Evolutionary conservation across 2,329 filamentous ascomycete genomes (phyloP).

Genomic region (Aureobasidium pullulans): DNA sequence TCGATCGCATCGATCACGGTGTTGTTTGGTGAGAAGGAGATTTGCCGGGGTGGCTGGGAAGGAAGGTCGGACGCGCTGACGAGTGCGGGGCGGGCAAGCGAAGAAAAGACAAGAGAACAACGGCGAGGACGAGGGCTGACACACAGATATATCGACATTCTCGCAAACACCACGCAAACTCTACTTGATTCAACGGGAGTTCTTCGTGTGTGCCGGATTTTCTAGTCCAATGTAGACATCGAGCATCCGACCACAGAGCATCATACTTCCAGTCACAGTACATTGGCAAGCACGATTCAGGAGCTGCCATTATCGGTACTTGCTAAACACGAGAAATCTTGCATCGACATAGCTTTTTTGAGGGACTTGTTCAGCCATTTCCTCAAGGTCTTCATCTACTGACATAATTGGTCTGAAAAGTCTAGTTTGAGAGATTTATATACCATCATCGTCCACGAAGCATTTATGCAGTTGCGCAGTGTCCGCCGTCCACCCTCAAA

Average conservation of each 20-base stretch:
- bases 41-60: background rate
- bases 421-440: background rate
- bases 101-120: background rate
- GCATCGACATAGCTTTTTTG: too few relatives aligned
- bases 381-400: background rate
- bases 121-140: background rate
- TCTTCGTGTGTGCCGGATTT: too few relatives aligned
- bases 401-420: background rate
- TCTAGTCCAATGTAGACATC: too few relatives aligned
- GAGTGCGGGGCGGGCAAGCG: background rate
- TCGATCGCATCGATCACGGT: background rate
- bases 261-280: too few relatives aligned
- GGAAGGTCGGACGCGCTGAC: background rate
- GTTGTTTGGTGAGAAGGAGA: background rate
- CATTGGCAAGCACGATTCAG: too few relatives aligned
- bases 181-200: too few relatives aligned
- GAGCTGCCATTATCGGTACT: too few relatives aligned
- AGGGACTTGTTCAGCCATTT: too few relatives aligned
- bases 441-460: background rate
- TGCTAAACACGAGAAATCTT: too few relatives aligned
- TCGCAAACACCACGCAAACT: background rate
- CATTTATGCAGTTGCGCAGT: slow-evolving; percentile 39
- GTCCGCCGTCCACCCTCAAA: slow-evolving; percentile 64
- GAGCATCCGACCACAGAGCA: too few relatives aligned
- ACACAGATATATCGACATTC: background rate